Evolutionary conservation across 2,329 filamentous ascomycete genomes (phyloP).

Genomic region (Lasiodiplodia theobromae): DNA sequence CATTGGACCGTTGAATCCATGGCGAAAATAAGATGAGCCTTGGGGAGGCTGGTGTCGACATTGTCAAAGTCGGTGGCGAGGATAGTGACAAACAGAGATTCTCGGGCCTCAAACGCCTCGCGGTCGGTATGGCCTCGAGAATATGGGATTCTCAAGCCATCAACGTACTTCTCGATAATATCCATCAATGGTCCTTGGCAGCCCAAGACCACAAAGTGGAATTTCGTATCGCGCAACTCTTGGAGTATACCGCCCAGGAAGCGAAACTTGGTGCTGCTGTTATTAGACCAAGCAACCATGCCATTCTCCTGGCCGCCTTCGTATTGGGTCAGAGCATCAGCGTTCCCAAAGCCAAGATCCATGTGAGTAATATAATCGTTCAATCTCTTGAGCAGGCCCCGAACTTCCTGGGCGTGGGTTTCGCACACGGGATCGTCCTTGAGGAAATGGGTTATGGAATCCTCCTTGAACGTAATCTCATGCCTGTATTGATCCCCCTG

Average conservation of each 20-base stretch:
- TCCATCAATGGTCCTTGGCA: constrained; percentile 38
- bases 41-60: constrained; percentile 33
- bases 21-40: constrained; percentile 51
- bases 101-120: neutral
- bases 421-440: constrained; percentile 1
- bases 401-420: neutral
- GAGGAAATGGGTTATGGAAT: constrained; percentile 4
- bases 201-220: constrained; percentile 41
- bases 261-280: constrained; percentile 43
- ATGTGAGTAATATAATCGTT: constrained; percentile 16
- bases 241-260: constrained; percentile 45
- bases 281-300: constrained; percentile 36
- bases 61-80: constrained; percentile 14
- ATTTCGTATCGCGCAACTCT: constrained; percentile 34
- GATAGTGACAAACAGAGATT: constrained; percentile 28
- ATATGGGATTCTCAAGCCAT: constrained; percentile 32
- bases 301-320: constrained; percentile 31
- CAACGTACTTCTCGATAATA: constrained; percentile 44
- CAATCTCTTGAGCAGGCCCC: constrained; percentile 10
- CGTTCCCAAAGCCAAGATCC: constrained; percentile 17
- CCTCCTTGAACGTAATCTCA: constrained; percentile 12
- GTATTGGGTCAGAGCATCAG: constrained; percentile 30
- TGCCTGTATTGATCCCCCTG: constrained; percentile 27
- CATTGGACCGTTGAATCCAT: constrained; percentile 44
- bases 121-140: constrained; percentile 17